Evolutionary conservation across 148 eudicot genomes (phyloP), one percentile per base, ranked within the genome.

Genomic region (Cornus kousa): DNA sequence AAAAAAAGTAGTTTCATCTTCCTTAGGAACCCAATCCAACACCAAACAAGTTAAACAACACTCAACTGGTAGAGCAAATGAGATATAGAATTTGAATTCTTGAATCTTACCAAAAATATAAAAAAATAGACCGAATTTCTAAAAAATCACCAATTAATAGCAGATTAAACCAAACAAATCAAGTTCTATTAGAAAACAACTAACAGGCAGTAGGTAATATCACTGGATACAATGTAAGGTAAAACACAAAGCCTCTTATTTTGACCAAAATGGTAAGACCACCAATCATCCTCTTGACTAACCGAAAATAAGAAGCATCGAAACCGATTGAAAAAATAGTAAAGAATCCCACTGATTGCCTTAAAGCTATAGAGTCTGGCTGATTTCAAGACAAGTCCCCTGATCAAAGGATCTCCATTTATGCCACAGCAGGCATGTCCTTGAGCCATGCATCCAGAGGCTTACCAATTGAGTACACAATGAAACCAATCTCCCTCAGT

Each of bases 351-450:
- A 59, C 31, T 22, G 60, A 50, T 71, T n/a, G 73, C 35, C 20
- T 71, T 73, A 55, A 31, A 24, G 24, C n/a, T 65, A 37, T 67
- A 64, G 37, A 35, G 10, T 72, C 32, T 43, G 43, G 68, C 67
- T 68, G 60, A 69, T 40, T 22, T 71, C 59, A 43, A 14, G 22
- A 24, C 68, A 74, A 80, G 67, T 53, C 33, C 46, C 59, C 7
- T 69, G 50, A 67, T 12, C 28, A 6, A 9, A 72, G 37, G 13
- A 69, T 70, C 22, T 48, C 50, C 28, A 17, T 82, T 82, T 82
- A 88, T 4, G 84, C 89, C 43, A 86, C 80, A 31, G 91, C 91
- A 32, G 91, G 91, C 91, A 88, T 80, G 83, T 84, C 87, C 84
- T 81, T 84, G 77, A 84, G 84, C 84, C 84, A 84, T 9, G 84